These are phyloP conservation scores for Botrytis byssoidea DNA, from an alignment of 2,329 filamentous ascomycete species.

Conservation along the genomic window DNA sequence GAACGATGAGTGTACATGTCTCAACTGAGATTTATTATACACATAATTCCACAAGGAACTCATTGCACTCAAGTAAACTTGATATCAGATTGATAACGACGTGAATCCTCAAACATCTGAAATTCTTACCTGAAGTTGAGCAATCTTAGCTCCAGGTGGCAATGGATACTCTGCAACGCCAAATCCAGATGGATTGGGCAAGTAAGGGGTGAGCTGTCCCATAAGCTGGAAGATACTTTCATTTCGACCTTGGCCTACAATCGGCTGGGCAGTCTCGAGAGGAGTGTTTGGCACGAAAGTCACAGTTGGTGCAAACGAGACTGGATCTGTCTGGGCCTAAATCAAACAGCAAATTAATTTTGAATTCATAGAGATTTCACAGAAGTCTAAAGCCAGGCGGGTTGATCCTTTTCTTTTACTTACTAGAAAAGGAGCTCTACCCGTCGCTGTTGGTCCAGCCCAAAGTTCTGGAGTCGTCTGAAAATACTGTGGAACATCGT, in stretches of 20 bases:
- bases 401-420: not conserved
- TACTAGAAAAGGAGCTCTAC: conserved; percentile 61
- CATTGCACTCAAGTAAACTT: not conserved
- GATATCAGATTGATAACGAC: not conserved
- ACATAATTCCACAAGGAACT: not conserved
- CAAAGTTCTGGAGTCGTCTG: conserved; percentile 60
- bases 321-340: conserved; percentile 63
- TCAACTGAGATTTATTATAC: not conserved
- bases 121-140: conserved; percentile 55
- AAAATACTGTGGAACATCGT: conserved; percentile 59
- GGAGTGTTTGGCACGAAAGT: conserved; percentile 68
- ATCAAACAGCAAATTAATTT: not conserved
- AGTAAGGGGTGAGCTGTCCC: conserved; percentile 69
- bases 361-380: not conserved
- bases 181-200: conserved; percentile 65
- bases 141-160: conserved; percentile 64
- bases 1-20: not conserved
- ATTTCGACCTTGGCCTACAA: conserved; percentile 58
- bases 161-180: conserved; percentile 71
- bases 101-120: not conserved
- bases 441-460: conserved; percentile 68
- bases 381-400: too few relatives aligned
- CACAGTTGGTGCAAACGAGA: conserved; percentile 56
- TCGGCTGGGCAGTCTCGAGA: conserved; percentile 68
- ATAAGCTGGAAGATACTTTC: conserved; percentile 69